Conservation (phyloP, 1,139 yeast species). For the Kluyveromyces marxianus region DNA sequence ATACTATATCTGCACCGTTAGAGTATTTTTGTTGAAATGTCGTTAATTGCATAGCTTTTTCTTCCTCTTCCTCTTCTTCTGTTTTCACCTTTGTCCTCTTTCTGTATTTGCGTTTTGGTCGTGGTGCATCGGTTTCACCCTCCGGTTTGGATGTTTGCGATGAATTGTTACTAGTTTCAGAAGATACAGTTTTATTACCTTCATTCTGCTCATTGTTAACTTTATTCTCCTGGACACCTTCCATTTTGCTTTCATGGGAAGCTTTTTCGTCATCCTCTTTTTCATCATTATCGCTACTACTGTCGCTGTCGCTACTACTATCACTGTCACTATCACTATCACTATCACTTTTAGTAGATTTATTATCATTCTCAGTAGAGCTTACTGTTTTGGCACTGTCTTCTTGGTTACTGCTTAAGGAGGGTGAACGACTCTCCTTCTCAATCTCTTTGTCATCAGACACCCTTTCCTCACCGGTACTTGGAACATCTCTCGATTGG, state of each 20-base stretch:
- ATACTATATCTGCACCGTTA: constrained; percentile 63
- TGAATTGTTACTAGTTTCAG: neutral
- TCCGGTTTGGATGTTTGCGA: neutral
- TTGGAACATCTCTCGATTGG: neutral
- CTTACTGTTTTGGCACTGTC: neutral
- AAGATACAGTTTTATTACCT: neutral
- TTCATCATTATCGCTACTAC: neutral
- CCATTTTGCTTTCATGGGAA: neutral
- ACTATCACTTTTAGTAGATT: constrained; percentile 12
- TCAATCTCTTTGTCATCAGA: neutral
- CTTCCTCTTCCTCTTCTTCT: constrained; percentile 26
- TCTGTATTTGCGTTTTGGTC: constrained; percentile 1
- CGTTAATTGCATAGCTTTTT: constrained; percentile 43
- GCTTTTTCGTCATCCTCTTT: constrained; percentile 5
- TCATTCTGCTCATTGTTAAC: neutral
- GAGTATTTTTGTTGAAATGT: constrained; percentile 70
- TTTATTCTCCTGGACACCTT: neutral
- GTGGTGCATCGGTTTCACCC: neutral
- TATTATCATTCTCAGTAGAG: constrained; percentile 5
- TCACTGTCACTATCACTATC: constrained; percentile 9
- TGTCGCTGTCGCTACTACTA: neutral
- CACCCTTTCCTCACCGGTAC: neutral
- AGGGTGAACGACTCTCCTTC: neutral
- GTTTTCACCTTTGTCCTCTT: constrained; percentile 16
- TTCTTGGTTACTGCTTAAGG: neutral